These are phyloP conservation scores for Kodamaea neixiangensis DNA, from an alignment of 805 yeast species.

Conservation along the genomic window DNA sequence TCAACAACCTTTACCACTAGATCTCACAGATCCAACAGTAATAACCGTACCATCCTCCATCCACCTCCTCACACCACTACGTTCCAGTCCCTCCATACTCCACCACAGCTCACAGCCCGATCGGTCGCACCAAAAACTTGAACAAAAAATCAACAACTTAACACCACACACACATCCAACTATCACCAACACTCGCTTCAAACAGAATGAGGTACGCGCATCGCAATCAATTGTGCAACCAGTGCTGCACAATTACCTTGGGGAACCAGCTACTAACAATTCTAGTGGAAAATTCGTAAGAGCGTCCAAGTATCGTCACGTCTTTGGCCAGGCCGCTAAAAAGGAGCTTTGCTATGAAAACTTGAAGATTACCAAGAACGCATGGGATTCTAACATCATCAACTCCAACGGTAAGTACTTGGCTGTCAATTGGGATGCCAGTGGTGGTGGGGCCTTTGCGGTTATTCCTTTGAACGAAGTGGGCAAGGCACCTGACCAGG, in stretches of 20 bases:
- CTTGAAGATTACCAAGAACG: conserved; percentile 79
- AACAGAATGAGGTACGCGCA: neutral
- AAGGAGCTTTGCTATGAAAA: conserved; percentile 75
- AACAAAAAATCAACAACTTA: neutral
- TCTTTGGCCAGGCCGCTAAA: conserved; percentile 81
- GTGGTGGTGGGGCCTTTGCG: conserved; percentile 98
- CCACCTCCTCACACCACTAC: neutral
- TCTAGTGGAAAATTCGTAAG: conserved; percentile 84
- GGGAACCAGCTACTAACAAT: conserved; percentile 16
- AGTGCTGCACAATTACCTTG: too few species aligned
- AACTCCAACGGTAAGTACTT: conserved; percentile 84
- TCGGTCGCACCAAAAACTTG: neutral
- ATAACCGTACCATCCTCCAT: too few species aligned
- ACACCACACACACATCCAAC: neutral
- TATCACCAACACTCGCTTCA: neutral
- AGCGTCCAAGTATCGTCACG: conserved; percentile 96
- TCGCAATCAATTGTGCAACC: conserved; percentile 2
- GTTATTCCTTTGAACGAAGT: conserved; percentile 82
- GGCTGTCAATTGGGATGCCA: conserved; percentile 88
- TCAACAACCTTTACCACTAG: too few species aligned
- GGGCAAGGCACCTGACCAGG: conserved; percentile 92
- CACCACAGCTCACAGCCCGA: too few species aligned
- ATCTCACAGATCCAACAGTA: too few species aligned
- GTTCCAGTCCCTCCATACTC: neutral
- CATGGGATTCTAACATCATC: conserved; percentile 93